Conservation (phyloP, 2,329 filamentous ascomycete species). For the Dothiorella sarmentorum region DNA sequence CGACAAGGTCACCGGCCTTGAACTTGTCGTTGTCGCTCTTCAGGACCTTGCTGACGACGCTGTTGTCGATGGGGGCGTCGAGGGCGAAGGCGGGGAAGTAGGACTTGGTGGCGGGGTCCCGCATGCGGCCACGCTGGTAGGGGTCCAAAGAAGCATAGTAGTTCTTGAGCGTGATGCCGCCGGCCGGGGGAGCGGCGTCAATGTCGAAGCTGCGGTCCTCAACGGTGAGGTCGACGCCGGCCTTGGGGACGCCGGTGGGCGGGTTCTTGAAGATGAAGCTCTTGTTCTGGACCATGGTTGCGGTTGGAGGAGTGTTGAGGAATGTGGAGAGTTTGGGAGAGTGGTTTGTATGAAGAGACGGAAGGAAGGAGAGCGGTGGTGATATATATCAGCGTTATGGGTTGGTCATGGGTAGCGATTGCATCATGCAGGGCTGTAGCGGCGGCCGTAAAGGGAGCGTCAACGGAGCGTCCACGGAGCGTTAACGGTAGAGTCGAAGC, state of each 20-base stretch:
- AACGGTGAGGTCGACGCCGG: constrained; percentile 66
- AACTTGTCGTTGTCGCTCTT: constrained; percentile 64
- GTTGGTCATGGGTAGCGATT: neutral
- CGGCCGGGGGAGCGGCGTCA: constrained; percentile 54
- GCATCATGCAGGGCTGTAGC: constrained; percentile 4
- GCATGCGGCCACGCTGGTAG: constrained; percentile 80
- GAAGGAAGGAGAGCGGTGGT: neutral
- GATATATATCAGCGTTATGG: neutral
- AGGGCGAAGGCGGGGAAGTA: constrained; percentile 64
- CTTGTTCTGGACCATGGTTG: constrained; percentile 64
- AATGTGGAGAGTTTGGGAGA: neutral
- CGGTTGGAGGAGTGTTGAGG: neutral
- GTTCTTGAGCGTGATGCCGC: constrained; percentile 67
- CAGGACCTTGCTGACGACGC: constrained; percentile 64
- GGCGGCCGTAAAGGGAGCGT: constrained; percentile 6
- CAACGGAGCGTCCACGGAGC: neutral
- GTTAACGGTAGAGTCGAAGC: neutral
- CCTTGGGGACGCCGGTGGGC: constrained; percentile 63
- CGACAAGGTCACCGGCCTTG: constrained; percentile 64
- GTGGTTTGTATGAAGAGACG: too few relatives aligned
- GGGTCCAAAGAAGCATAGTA: constrained; percentile 78
- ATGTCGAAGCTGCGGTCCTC: constrained; percentile 68
- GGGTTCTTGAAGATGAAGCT: constrained; percentile 68
- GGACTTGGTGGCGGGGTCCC: constrained; percentile 59
- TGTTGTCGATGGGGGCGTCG: constrained; percentile 62